Conservation (phyloP, 108 stramenopile species). For the Skeletonema grethae region DNA sequence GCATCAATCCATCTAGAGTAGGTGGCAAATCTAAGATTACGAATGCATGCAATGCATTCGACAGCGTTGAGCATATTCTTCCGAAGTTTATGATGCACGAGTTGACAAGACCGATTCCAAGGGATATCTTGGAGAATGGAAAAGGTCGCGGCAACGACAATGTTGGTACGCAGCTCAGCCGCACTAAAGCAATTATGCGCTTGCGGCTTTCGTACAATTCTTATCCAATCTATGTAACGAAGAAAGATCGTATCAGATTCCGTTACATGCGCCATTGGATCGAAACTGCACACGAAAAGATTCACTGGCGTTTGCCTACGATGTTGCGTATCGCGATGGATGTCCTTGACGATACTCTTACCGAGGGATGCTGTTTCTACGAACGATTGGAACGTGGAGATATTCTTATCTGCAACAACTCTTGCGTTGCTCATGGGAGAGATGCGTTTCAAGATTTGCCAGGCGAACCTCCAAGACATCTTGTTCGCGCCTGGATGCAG, state of each 20-base stretch:
- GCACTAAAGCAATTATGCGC: background rate
- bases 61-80: background rate
- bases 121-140: constrained; percentile 30
- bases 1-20: constrained; percentile 16
- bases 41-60: constrained; percentile 4
- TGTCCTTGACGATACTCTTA: constrained; percentile 16
- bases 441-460: background rate
- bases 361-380: constrained; percentile 9
- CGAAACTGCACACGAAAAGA: constrained; percentile 26
- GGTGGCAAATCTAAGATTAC: constrained; percentile 17
- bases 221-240: constrained; percentile 11
- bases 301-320: background rate
- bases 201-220: constrained; percentile 22
- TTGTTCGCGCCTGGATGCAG: constrained; percentile 6
- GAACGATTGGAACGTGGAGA: constrained; percentile 14
- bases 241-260: constrained; percentile 11
- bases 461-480: background rate
- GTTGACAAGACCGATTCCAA: constrained; percentile 11
- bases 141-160: background rate
- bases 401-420: constrained; percentile 19
- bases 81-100: constrained; percentile 29
- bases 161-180: background rate
- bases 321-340: constrained; percentile 17
- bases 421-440: constrained; percentile 2
- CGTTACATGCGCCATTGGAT: constrained; percentile 35